These are phyloP conservation scores for Favolaschia claudopus DNA, from an alignment of 768 basidiomycete genomes.

Conservation along the genomic window DNA sequence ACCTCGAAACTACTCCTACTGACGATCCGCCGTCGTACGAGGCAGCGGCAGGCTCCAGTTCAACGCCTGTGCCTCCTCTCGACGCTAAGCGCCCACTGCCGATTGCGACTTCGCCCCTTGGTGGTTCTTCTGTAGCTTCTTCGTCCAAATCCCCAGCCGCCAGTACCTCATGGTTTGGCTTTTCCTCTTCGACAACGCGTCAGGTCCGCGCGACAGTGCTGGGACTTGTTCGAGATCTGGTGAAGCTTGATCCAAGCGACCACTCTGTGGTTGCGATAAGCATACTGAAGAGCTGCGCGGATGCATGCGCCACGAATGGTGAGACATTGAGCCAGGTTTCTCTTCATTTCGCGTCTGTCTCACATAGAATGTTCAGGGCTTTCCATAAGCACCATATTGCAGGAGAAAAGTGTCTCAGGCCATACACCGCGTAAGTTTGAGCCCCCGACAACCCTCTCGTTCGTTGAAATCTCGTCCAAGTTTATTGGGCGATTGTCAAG, in stretches of 20 bases:
- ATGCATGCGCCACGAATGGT: constrained; percentile 49
- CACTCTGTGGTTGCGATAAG: constrained; percentile 20
- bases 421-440: constrained; percentile 54
- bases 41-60: constrained; percentile 6
- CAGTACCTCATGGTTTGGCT: constrained; percentile 17
- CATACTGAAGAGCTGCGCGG: constrained; percentile 54
- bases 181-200: constrained; percentile 27
- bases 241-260: constrained; percentile 27
- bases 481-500: constrained; percentile 56
- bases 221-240: constrained; percentile 49
- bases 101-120: background rate
- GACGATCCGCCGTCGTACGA: constrained; percentile 24
- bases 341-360: no score
- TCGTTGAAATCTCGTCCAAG: no score
- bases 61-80: background rate
- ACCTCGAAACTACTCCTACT: background rate
- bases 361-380: no score
- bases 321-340: no score
- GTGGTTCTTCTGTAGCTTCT: constrained; percentile 1
- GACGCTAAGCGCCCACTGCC: constrained; percentile 12
- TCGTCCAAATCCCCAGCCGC: constrained; percentile 10
- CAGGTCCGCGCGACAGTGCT: constrained; percentile 48
- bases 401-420: constrained; percentile 53
- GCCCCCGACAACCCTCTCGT: no score
- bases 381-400: constrained; percentile 50